Evolutionary conservation across 257 asterid species (phyloP).

Genomic region (Pogostemon cablin): DNA sequence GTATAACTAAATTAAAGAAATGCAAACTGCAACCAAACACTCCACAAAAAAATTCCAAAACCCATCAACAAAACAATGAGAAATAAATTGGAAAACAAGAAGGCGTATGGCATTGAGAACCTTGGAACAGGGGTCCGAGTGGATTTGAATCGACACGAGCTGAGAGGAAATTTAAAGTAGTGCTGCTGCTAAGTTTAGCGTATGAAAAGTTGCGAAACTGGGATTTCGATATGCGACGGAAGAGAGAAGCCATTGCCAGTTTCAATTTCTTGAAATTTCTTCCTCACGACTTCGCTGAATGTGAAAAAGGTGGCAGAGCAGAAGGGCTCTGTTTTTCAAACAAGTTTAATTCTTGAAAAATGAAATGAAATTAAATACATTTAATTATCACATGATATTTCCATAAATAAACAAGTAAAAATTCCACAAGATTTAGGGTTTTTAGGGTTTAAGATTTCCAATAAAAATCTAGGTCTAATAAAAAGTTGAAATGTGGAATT

Average conservation of each 20-base stretch:
- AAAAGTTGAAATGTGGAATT: too few species aligned
- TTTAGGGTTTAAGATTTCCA: too few species aligned
- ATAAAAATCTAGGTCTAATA: too few species aligned
- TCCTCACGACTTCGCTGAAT: not conserved
- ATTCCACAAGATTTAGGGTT: too few species aligned
- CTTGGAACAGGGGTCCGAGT: conserved; percentile 43
- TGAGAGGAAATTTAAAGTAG: conserved; percentile 26
- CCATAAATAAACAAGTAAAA: too few species aligned
- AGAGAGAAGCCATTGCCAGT: conserved; percentile 48
- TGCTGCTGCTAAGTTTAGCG: conserved; percentile 28
- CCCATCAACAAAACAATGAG: not conserved
- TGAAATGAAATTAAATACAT: too few species aligned
- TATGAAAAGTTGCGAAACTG: conserved; percentile 26
- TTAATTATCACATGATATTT: too few species aligned
- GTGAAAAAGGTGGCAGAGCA: conserved; percentile 29
- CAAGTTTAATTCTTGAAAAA: too few species aligned
- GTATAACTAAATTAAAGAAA: not conserved
- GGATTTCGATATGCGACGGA: conserved; percentile 43
- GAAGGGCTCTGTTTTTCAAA: conserved; percentile 14
- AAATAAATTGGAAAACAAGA: conserved; percentile 1
- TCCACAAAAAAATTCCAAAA: conserved; percentile 14
- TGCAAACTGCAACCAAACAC: not conserved
- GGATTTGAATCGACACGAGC: conserved; percentile 38
- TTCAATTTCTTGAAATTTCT: conserved; percentile 16
- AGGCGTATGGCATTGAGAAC: conserved; percentile 30